A percentile compares a stretch with the other conserved stretches of the same genome.
Evolutionary conservation across 2,329 filamentous ascomycete species (phyloP).

Genomic region (Neonectria punicea): DNA sequence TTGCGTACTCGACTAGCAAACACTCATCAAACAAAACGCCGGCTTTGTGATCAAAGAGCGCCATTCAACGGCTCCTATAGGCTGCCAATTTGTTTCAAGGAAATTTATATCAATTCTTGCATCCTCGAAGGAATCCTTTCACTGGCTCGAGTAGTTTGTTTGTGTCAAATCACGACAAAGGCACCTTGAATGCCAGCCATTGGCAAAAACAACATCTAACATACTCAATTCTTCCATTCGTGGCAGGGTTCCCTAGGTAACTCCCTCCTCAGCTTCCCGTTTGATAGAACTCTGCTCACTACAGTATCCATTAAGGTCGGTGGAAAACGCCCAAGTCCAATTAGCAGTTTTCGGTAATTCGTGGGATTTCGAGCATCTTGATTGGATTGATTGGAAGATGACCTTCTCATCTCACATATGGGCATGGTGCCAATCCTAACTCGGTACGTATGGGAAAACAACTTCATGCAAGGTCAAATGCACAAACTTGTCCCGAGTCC

Average conservation of each 20-base stretch:
- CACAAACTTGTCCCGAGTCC: background rate
- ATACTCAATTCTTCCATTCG: background rate
- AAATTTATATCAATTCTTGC: background rate
- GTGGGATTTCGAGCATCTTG: background rate
- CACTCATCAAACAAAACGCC: constrained; percentile 14
- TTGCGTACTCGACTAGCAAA: constrained; percentile 16
- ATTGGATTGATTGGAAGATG: background rate
- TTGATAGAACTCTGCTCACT: background rate
- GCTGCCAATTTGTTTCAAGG: no score
- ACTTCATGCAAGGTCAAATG: background rate
- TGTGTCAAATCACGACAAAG: background rate
- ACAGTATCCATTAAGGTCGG: background rate
- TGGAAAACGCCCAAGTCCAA: no score
- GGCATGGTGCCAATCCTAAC: background rate
- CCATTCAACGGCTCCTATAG: background rate
- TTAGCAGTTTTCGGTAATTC: background rate
- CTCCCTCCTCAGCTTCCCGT: no score
- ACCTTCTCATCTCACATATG: background rate
- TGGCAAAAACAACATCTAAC: background rate
- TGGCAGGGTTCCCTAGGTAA: background rate
- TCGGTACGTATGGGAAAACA: background rate
- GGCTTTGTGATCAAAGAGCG: constrained; percentile 2
- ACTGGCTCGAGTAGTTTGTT: no score
- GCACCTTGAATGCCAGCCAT: background rate
- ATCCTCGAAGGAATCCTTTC: no score